Evolutionary conservation across 108 stramenopile species (phyloP).

Genomic region (Epithemia pelagica): DNA sequence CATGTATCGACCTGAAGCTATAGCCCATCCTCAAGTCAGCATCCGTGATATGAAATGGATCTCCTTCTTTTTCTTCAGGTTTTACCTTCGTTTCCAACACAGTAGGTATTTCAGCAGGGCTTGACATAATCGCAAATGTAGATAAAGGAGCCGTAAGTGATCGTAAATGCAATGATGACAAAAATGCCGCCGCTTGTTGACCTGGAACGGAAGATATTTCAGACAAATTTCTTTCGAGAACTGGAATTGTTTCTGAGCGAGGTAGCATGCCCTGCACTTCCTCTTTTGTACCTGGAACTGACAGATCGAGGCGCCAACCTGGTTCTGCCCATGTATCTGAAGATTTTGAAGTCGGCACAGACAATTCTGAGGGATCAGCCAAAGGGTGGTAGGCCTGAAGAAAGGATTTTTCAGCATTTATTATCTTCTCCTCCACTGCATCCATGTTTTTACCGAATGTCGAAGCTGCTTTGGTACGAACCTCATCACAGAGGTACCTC

Average conservation of each 20-base stretch:
- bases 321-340: constrained; percentile 40
- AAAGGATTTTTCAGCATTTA: constrained; percentile 37
- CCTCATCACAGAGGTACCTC: constrained; percentile 15
- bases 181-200: constrained; percentile 34
- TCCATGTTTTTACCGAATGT: not conserved
- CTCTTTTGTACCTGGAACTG: constrained; percentile 13
- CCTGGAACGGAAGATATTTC: constrained; percentile 44
- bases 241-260: constrained; percentile 13
- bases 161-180: constrained; percentile 25
- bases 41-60: constrained; percentile 19
- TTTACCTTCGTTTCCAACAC: constrained; percentile 14
- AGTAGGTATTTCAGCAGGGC: constrained; percentile 39
- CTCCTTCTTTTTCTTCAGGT: constrained; percentile 12
- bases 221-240: constrained; percentile 28
- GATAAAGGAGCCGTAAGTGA: constrained; percentile 30
- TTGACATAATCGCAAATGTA: constrained; percentile 28
- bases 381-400: constrained; percentile 34
- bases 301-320: constrained; percentile 43
- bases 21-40: constrained; percentile 21
- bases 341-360: constrained; percentile 19
- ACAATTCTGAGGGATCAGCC: constrained; percentile 1
- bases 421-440: constrained; percentile 13
- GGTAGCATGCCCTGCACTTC: constrained; percentile 24
- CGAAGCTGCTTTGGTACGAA: constrained; percentile 8
- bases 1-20: not conserved